These are phyloP conservation scores for Kazachstania psychrophila DNA, from an alignment of 805 yeast species.

Conservation along the genomic window DNA sequence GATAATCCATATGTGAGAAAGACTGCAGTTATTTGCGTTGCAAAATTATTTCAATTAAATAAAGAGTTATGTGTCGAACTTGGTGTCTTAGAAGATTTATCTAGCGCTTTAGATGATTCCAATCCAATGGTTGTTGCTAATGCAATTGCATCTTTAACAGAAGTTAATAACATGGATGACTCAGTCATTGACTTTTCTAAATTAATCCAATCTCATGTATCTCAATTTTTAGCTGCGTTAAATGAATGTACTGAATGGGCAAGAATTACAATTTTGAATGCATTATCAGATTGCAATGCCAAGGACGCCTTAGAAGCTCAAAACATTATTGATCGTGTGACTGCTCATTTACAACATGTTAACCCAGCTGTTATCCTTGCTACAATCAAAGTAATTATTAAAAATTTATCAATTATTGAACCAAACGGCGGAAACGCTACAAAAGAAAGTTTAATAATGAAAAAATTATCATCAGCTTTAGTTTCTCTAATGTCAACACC, in stretches of 20 bases:
- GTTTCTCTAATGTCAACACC: constrained; percentile 81
- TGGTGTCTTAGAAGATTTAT: constrained; percentile 67
- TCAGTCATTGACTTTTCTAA: constrained; percentile 37
- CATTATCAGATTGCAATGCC: constrained; percentile 64
- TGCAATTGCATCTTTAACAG: constrained; percentile 77
- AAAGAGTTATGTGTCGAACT: constrained; percentile 74
- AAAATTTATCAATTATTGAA: constrained; percentile 47
- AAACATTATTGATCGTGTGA: constrained; percentile 78
- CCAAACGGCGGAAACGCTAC: constrained; percentile 16
- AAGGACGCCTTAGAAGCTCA: constrained; percentile 55
- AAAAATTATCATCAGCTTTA: constrained; percentile 73
- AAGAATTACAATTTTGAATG: constrained; percentile 76
- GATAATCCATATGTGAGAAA: constrained; percentile 96
- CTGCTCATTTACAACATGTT: constrained; percentile 94
- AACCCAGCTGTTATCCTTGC: constrained; percentile 90
- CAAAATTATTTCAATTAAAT: constrained; percentile 82
- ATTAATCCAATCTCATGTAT: constrained; percentile 34
- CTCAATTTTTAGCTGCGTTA: constrained; percentile 67
- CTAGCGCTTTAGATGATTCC: constrained; percentile 64
- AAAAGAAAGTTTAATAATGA: constrained; percentile 33
- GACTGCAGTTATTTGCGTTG: constrained; percentile 96
- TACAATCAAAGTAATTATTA: constrained; percentile 70
- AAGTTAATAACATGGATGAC: constrained; percentile 63
- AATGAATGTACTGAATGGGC: constrained; percentile 99
- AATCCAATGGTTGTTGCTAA: constrained; percentile 98